Conservation (phyloP, 805 yeast species). For the Maudiozyma bulderi region DNA sequence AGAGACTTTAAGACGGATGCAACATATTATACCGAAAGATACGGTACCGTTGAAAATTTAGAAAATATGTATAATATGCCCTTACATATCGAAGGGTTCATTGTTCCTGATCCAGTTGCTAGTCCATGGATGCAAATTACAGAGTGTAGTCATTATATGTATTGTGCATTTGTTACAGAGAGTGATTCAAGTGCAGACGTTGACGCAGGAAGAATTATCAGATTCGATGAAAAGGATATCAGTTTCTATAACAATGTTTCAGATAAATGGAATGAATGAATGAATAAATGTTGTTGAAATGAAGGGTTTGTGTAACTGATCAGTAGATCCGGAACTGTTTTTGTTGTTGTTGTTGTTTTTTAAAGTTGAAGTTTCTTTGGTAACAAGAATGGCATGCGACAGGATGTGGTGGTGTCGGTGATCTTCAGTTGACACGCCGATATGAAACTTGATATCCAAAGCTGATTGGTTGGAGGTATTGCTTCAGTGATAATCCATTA, state of each 20-base stretch:
- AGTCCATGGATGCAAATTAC: constrained; percentile 23
- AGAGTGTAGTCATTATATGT: constrained; percentile 24
- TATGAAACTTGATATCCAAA: too few species aligned
- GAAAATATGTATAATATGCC: constrained; percentile 17
- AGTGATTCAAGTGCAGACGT: constrained; percentile 1
- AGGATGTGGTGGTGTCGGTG: too few species aligned
- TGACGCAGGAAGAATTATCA: background rate
- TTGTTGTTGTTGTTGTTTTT: too few species aligned
- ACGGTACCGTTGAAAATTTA: constrained; percentile 8
- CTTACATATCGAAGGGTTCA: constrained; percentile 17
- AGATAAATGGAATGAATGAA: constrained; percentile 5
- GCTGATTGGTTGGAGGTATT: too few species aligned
- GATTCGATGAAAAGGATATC: constrained; percentile 13
- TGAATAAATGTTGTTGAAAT: background rate
- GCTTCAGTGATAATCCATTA: too few species aligned
- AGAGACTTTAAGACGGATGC: constrained; percentile 26
- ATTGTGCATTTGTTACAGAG: constrained; percentile 17
- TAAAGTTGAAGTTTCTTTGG: too few species aligned
- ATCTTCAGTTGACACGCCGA: too few species aligned
- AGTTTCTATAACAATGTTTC: constrained; percentile 30
- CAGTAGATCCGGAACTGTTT: too few species aligned
- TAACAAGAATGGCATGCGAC: too few species aligned
- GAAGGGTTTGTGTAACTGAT: too few species aligned
- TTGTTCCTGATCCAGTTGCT: constrained; percentile 15
- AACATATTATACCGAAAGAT: constrained; percentile 20